These are phyloP conservation scores for Mycena rosella DNA, from an alignment of 768 basidiomycete genomes.

Conservation along the genomic window DNA sequence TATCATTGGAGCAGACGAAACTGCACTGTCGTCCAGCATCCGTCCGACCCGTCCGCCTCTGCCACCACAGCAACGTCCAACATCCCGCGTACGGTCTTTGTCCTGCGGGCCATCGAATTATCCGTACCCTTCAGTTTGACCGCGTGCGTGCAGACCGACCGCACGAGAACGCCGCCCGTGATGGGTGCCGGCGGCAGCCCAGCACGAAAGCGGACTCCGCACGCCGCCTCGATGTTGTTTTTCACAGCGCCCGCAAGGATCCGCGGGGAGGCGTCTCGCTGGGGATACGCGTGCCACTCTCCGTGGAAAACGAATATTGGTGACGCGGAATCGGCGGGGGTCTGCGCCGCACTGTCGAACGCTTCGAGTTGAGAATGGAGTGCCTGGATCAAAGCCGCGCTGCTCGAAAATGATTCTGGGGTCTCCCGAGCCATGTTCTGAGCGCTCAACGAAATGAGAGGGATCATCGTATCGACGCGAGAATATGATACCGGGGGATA, in stretches of 20 bases:
- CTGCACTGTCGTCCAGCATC: neutral
- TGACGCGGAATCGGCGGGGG: neutral
- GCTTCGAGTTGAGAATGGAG: neutral
- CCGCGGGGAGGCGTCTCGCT: neutral
- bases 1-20: neutral
- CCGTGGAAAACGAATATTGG: neutral
- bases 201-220: neutral
- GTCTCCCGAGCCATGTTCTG: too few species aligned
- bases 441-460: too few species aligned
- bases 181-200: neutral
- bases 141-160: neutral
- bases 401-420: neutral
- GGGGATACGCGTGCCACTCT: neutral
- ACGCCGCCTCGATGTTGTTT: neutral
- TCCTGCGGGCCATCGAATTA: too few species aligned
- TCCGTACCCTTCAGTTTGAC: neutral
- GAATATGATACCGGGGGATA: too few species aligned
- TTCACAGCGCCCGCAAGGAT: neutral
- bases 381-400: neutral
- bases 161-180: conserved; percentile 1
- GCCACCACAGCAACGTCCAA: neutral
- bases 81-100: neutral
- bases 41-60: neutral
- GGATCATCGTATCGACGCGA: too few species aligned
- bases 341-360: neutral